Percentiles rank a stretch among this genome's conserved stretches.
phyloP scores from a whole-genome alignment of 306 rosid species.

The Inga laurina region DNA sequence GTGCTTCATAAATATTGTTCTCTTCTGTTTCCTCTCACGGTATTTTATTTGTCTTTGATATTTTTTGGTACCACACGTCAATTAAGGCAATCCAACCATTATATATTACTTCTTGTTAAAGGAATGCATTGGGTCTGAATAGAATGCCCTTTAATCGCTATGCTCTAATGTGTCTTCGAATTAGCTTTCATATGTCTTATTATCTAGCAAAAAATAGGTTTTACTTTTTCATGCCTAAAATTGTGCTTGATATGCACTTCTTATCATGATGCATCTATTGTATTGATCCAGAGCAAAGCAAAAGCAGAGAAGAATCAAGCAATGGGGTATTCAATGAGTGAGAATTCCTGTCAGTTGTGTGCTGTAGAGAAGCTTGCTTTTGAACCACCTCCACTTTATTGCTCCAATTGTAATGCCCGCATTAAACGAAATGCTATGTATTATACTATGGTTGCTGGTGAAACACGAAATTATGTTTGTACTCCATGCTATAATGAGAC shows the following conservation, averaged over 20 bases:
- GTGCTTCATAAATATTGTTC: not conserved
- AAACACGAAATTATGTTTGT: constrained; percentile 90
- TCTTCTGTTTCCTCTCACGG: not conserved
- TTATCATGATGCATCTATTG: constrained; percentile 22
- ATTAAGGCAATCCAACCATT: not conserved
- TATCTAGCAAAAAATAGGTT: constrained; percentile 5
- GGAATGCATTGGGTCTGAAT: not conserved
- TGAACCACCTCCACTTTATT: constrained; percentile 96
- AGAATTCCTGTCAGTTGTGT: constrained; percentile 97
- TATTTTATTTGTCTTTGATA: not conserved
- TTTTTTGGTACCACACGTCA: not conserved
- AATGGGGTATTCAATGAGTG: constrained; percentile 95
- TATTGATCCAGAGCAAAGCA: constrained; percentile 75
- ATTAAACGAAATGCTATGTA: constrained; percentile 92
- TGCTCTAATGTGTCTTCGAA: not conserved
- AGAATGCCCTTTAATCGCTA: not conserved
- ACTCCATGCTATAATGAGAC: constrained; percentile 93
- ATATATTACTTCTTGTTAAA: not conserved
- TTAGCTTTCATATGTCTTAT: not conserved
- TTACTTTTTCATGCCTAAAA: not conserved
- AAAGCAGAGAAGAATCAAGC: constrained; percentile 98
- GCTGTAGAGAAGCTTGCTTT: constrained; percentile 97
- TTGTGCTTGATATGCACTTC: constrained; percentile 1
- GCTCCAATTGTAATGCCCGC: constrained; percentile 91
- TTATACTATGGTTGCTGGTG: constrained; percentile 91